Evolutionary conservation across 1,284 basidiomycete species (phyloP), one percentile per base, ranked within the genome.

Genomic region (Sanghuangporus sanghuang): DNA sequence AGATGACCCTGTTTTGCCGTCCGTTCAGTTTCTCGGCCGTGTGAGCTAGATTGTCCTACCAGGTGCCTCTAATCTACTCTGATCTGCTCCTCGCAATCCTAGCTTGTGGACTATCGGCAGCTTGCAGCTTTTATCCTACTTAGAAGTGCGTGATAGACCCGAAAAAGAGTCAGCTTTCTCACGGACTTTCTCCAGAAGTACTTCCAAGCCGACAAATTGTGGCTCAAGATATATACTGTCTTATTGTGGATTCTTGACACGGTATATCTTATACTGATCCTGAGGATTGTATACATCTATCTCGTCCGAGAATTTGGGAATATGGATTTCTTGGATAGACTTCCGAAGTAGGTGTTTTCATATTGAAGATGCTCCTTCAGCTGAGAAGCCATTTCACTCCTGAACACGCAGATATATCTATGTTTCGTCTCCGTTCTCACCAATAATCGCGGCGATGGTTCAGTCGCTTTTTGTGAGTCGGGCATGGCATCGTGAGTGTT

Each of bases 251-350:
- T 46, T 6, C n/a, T 58, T 23, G 39, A 58, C 16, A 58, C 57
- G 9, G 57, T 39, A 11, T 39, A 58, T 44, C 57, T 38, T 3
- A 44, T 58, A 3, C 21, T 44, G 16, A 9, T 23, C 18, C 14
- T 54, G 38, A 63, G 63, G 36, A 39, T 46, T 3, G 9, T 53
- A 16, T 65, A 65, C 54, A 52, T 53, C 4, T 65, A 65, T 48
- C 44, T 65, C 38, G 56, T 65, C 7, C 49, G 27, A 23, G 40
- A 59, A n/a, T 63, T 49, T 35, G 64, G 53, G n/a, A 61, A 65
- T n/a, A 27, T 32, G 6, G 46, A n/a, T 8, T 59, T 39, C 36
- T 48, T 64, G 27, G 49, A 27, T 11, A 35, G 18, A 14, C 14
- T 60, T 6, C 57, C 40, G 11, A 56, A 23, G 55, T 62, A 18